These are phyloP conservation scores for Ustilago sp. DNA, from an alignment of 1,284 basidiomycete species.

Conservation along the genomic window DNA sequence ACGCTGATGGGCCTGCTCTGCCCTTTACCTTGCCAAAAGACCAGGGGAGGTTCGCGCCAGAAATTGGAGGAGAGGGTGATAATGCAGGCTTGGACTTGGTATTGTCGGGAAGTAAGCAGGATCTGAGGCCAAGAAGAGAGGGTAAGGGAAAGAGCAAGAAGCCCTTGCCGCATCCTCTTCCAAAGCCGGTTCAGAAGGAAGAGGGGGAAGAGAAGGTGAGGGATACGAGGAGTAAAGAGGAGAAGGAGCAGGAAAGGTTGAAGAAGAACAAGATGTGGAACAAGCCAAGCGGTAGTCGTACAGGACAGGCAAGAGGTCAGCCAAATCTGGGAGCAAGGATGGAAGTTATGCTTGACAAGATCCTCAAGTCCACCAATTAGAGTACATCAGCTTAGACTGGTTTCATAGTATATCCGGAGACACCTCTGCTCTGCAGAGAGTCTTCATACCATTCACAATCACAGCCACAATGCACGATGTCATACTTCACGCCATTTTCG, in stretches of 20 bases:
- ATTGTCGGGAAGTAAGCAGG: slow-evolving; percentile 32
- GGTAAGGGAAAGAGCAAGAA: slow-evolving; percentile 28
- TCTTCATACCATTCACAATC: background rate
- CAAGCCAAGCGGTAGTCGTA: slow-evolving; percentile 55
- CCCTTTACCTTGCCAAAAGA: slow-evolving; percentile 34
- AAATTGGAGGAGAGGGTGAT: slow-evolving; percentile 29
- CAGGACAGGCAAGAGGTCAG: slow-evolving; percentile 62
- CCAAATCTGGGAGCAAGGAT: slow-evolving; percentile 66
- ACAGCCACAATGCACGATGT: background rate
- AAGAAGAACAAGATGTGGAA: slow-evolving; percentile 63
- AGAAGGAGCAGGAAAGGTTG: slow-evolving; percentile 54
- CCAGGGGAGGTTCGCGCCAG: slow-evolving; percentile 58
- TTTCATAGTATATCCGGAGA: slow-evolving; percentile 23
- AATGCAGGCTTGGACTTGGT: slow-evolving; percentile 12
- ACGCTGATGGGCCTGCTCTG: slow-evolving; percentile 11
- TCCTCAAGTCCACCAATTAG: slow-evolving; percentile 41
- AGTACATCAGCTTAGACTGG: background rate
- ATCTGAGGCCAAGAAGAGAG: slow-evolving; percentile 30
- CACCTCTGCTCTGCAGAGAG: background rate
- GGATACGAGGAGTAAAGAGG: slow-evolving; percentile 52
- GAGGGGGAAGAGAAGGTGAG: slow-evolving; percentile 9
- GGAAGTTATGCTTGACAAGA: slow-evolving; percentile 67
- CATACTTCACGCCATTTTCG: background rate
- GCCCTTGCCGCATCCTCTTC: slow-evolving; percentile 47
- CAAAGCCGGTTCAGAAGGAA: slow-evolving; percentile 7